Base-by-base conservation (phyloP, 495 filamentous ascomycete genomes). In the Penicillium pancosmium region DNA sequence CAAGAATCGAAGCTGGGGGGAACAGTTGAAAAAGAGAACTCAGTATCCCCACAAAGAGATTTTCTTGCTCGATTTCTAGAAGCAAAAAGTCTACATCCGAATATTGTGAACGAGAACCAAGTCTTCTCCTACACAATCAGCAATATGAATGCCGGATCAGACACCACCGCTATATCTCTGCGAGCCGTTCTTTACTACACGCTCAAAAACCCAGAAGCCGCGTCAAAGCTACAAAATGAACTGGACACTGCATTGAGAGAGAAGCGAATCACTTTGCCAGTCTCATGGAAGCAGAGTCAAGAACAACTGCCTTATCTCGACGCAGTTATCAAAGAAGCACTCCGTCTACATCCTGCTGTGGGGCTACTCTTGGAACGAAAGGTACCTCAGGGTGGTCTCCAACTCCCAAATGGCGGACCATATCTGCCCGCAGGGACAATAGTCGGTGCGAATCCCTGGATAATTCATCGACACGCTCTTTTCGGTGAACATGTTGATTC, bases 271-370 rank as follows among this genome's bases (percentile, higher is more conserved):
- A 73, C 57, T 31, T 25, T 59, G 1, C 60, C 51, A 35, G 66
- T 60, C 38, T 59, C 55, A 58, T 78, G 68, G 68, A 74, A 63
- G 23, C 63, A 71, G 51, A 62, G 64, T 21, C 85, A 86, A 63
- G 76, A 65, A 33, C 47, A 76, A 49, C 73, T 87, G 7, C 71
- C 80, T 0, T 89, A 88, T 71, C 74, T 90, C 38, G 80, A 84
- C 52, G 87, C 87, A 1, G 85, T 83, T 57, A 79, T 90, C 52
- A 88, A 87, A 62, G 88, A 90, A 70, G 78, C 83, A 5, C 81
- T 88, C 67, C 82, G 87, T 36, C 64, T 88, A n/a, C 80, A 87
- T 11, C 86, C 88, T 2, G 80, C 88, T 2, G 79, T 84, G 10
- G 82, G 82, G 4, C 61, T 86, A 2, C 74, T 83, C 53, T 76